Evolutionary conservation across 345 rosid genomes (phyloP), one percentile per base, ranked within the genome.

Genomic region (Isatis tinctoria): DNA sequence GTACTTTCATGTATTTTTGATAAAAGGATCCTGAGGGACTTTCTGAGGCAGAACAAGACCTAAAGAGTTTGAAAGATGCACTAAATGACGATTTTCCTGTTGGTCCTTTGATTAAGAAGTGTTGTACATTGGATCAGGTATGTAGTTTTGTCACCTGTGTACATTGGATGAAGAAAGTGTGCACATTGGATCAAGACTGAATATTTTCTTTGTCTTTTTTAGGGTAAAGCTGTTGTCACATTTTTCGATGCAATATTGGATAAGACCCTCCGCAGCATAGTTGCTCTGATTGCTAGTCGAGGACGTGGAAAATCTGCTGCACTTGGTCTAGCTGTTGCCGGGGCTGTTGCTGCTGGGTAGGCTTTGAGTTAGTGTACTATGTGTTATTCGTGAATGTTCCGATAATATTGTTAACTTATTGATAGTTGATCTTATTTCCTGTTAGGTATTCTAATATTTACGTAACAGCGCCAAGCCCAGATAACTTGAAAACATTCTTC

Each of bases 251-350:
- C 92, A 58, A 85, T 92, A 77, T 80, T 95, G 85, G 99, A 92
- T 82, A 95, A 89, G 87, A 85, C 86, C 6, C 87, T 89, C 41
- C 84, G 84, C 47, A 87, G 91, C 78, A 90, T 94, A 64, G 86
- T 90, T 77, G 97, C 99, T 69, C 79, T 92, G 70, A 92, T 95
- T 75, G 98, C 98, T 75, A 87, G 97, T 76, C 92, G 99, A 81
- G 99, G 99, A 33, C 97, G 97, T 78, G 97, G 98, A 60, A 94
- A 94, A 82, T 94, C 98, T 27, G 96, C 97, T 65, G 93, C 97
- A 56, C 97, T 94, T 67, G 98, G 98, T 71, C 82, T 94, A 65
- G 90, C 97, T 26, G 78, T 94, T 35, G 87, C 97, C 40, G 98
- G 97, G 70, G 97, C 98, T 71, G 70, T 94, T 79, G 95, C 97